Evolutionary conservation across 805 yeast genomes (phyloP).

Genomic region (Yarrowia divulgata): DNA sequence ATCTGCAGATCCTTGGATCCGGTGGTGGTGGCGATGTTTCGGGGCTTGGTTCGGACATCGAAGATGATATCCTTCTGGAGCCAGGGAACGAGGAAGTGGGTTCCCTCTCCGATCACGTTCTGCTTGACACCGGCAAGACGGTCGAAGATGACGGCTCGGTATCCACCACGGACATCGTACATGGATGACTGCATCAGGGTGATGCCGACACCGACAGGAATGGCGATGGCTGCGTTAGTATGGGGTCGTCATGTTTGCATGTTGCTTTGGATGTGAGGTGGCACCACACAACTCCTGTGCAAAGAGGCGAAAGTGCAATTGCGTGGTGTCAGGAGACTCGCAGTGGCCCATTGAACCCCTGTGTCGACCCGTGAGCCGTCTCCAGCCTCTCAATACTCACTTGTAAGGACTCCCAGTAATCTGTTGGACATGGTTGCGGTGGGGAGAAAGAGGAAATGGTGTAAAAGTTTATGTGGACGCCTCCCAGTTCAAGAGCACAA

Average conservation of each 20-base stretch:
- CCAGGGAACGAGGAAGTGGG: constrained; percentile 96
- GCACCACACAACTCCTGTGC: not conserved
- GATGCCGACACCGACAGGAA: constrained; percentile 54
- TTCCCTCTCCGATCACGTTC: constrained; percentile 93
- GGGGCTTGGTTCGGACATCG: constrained; percentile 94
- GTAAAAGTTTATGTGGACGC: constrained; percentile 38
- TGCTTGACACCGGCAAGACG: constrained; percentile 87
- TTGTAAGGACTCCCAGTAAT: constrained; percentile 37
- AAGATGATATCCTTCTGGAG: constrained; percentile 86
- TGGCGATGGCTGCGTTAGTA: constrained; percentile 44
- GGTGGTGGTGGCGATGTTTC: constrained; percentile 90
- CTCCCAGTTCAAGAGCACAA: constrained; percentile 38
- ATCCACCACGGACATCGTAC: constrained; percentile 96
- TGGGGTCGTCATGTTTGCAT: not conserved
- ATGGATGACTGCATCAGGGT: constrained; percentile 73
- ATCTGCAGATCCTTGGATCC: constrained; percentile 97
- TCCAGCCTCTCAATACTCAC: constrained; percentile 29
- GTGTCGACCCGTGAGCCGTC: not conserved
- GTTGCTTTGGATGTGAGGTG: not conserved
- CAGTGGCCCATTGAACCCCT: not conserved
- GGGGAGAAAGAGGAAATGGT: constrained; percentile 33
- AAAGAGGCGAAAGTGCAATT: not conserved
- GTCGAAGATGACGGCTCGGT: constrained; percentile 94
- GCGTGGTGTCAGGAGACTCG: not conserved
- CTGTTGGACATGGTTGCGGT: constrained; percentile 39